phyloP scores from a whole-genome alignment of 805 yeast genomes.

The Pichia cephalocereana region DNA sequence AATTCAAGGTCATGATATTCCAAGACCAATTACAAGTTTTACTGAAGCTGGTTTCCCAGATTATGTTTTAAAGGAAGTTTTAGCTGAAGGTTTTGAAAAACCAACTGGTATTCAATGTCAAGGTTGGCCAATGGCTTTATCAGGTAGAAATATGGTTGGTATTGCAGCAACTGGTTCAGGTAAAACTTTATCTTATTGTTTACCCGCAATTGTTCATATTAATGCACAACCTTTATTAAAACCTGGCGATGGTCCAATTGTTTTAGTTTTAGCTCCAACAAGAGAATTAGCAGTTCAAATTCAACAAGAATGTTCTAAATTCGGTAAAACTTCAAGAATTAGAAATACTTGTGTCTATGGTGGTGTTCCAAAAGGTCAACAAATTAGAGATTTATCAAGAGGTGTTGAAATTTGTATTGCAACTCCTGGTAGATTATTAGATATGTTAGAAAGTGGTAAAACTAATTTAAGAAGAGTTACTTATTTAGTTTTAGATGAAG shows the following conservation, averaged over 20 bases:
- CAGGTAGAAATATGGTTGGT: slow-evolving; percentile 99
- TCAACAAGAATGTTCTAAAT: slow-evolving; percentile 91
- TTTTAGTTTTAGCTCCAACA: slow-evolving; percentile 92
- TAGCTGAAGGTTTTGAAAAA: slow-evolving; percentile 82
- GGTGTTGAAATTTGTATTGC: slow-evolving; percentile 97
- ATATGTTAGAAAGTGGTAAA: slow-evolving; percentile 91
- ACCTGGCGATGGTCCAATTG: slow-evolving; percentile 97
- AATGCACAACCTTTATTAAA: slow-evolving; percentile 93
- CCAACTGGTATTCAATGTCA: slow-evolving; percentile 98
- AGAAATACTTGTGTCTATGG: slow-evolving; percentile 98
- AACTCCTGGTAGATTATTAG: slow-evolving; percentile 98
- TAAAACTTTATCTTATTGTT: slow-evolving; percentile 93
- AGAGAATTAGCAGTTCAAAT: slow-evolving; percentile 98
- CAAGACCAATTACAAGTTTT: slow-evolving; percentile 85
- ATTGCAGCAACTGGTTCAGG: slow-evolving; percentile 99
- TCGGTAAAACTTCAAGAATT: slow-evolving; percentile 84
- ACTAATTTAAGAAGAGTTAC: slow-evolving; percentile 95
- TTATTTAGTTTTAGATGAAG: slow-evolving; percentile 95
- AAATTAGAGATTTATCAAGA: slow-evolving; percentile 89
- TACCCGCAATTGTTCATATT: slow-evolving; percentile 95
- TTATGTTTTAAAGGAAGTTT: slow-evolving; percentile 81
- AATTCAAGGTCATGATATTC: slow-evolving; percentile 72
- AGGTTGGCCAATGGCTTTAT: slow-evolving; percentile 99
- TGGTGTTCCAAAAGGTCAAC: slow-evolving; percentile 98
- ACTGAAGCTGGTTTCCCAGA: slow-evolving; percentile 98